Percentiles rank a stretch among this genome's conserved stretches.
phyloP scores from a whole-genome alignment of 2,329 filamentous ascomycete genomes.

The Fonsecaea multimorphosa region DNA sequence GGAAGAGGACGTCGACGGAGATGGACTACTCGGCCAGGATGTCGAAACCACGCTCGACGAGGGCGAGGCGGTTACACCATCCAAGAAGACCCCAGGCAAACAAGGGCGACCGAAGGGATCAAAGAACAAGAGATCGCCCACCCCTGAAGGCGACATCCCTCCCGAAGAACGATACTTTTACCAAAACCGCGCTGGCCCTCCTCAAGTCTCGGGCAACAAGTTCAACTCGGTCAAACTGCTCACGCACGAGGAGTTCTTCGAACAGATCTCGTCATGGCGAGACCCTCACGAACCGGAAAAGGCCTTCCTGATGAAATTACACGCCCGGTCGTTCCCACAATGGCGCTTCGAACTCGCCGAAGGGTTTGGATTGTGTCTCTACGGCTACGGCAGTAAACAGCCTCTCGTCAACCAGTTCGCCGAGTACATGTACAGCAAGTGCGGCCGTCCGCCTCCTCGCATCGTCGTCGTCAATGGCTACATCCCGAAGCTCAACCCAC shows the following conservation, averaged over 20 bases:
- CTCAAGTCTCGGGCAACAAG: conserved; percentile 86
- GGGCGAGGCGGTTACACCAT: conserved; percentile 46
- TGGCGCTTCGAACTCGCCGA: conserved; percentile 91
- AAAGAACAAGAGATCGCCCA: conserved; percentile 71
- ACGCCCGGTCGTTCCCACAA: conserved; percentile 82
- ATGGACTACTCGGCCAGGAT: conserved; percentile 38
- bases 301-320: conserved; percentile 73
- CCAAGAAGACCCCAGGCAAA: conserved; percentile 59
- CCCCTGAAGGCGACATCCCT: conserved; percentile 80
- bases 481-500: conserved; percentile 52
- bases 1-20: conserved; percentile 41
- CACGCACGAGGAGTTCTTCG: conserved; percentile 91
- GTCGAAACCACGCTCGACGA: conserved; percentile 46
- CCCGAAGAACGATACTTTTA: conserved; percentile 92
- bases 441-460: conserved; percentile 47
- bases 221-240: conserved; percentile 76
- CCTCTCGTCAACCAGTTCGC: conserved; percentile 76
- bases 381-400: conserved; percentile 91
- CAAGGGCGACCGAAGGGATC: conserved; percentile 63
- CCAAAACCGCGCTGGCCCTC: conserved; percentile 80
- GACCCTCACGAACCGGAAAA: conserved; percentile 75
- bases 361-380: conserved; percentile 86
- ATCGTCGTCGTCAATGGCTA: conserved; percentile 92
- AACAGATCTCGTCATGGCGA: conserved; percentile 65
- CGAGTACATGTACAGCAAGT: conserved; percentile 65